Base-by-base conservation (phyloP, 768 basidiomycete genomes). In the Coprinopsis strossmayeri region DNA sequence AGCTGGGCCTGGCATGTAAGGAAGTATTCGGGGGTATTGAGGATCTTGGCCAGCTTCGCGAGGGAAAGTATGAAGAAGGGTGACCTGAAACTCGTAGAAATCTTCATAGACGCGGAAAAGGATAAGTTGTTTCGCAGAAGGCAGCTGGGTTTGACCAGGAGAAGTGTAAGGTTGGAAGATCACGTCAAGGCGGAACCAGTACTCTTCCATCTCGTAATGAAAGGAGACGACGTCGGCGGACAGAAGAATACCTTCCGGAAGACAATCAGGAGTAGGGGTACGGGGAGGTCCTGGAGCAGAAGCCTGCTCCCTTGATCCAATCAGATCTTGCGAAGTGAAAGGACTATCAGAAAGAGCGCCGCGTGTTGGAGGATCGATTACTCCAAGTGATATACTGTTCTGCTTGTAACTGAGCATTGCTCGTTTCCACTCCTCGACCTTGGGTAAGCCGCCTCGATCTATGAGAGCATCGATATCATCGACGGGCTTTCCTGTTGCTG, bases 391-490 rank as follows among this genome's bases (percentile, higher is more conserved):
- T 62, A 99, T 99, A 63, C 90, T 91, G 64, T 85, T 91, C 56
- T 92, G 90, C 66, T 98, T 98, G 73, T 99, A 99, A 57, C 76
- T 86, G 48, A 93, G 78, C 77, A 97, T 90, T 18, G 91, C 87
- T 58, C 84, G 84, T 65, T 98, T 98, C 96, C 96, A 99, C 52
- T 97, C 94, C 63, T 99, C 96, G n/a, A 99, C 94, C 54, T 82
- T 86, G 21, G 96, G 96, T 17, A 99, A 76, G 51, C 85, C 86
- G 17, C 92, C 93, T 12, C 79, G 77, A 57, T 92, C 87, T 65
- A 97, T 91, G 48, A 96, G 77, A 5, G 74, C 71, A 21, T 78
- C 74, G 3, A 94, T 74, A 54, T 96, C 87, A 13, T 74, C 69
- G 55, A 98, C 73, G 23, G 92, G 74, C 51, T 79, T 74, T 34